Evolutionary conservation across 352 stramenopile genomes (phyloP).

Genomic region (Phytopythium boreale): DNA sequence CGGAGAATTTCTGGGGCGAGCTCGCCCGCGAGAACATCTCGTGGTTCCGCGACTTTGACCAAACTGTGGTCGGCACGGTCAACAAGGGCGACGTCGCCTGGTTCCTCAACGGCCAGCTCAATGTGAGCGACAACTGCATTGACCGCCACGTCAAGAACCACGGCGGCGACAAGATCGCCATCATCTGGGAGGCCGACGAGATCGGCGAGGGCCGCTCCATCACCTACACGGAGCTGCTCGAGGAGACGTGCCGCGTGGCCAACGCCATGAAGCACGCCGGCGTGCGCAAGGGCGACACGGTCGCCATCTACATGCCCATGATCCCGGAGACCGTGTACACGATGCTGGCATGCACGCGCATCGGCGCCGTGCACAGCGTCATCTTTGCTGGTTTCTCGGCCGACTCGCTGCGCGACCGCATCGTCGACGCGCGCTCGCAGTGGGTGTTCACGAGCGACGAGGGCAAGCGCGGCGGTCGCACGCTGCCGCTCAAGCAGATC

Average conservation of each 20-base stretch:
- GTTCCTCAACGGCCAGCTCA: slow-evolving; percentile 95
- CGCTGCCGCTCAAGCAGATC: slow-evolving; percentile 93
- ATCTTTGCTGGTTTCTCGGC: slow-evolving; percentile 95
- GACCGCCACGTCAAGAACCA: slow-evolving; percentile 90
- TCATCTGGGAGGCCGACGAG: slow-evolving; percentile 98
- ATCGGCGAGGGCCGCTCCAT: slow-evolving; percentile 76
- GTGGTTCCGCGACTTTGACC: slow-evolving; percentile 76
- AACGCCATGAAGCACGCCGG: slow-evolving; percentile 94
- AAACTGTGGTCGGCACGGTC: slow-evolving; percentile 84
- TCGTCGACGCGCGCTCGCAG: slow-evolving; percentile 79
- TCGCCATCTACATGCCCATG: slow-evolving; percentile 99
- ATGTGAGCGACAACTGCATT: slow-evolving; percentile 94
- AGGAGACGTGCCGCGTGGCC: slow-evolving; percentile 87
- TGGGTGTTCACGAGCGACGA: slow-evolving; percentile 94
- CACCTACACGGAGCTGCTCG: slow-evolving; percentile 45
- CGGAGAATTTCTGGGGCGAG: slow-evolving; percentile 76
- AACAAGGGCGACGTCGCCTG: slow-evolving; percentile 91
- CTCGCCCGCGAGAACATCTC: slow-evolving; percentile 83
- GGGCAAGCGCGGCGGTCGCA: slow-evolving; percentile 89
- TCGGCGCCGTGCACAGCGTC: slow-evolving; percentile 96
- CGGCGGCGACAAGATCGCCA: slow-evolving; percentile 61
- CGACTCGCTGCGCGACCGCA: slow-evolving; percentile 92
- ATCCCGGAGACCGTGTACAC: slow-evolving; percentile 94
- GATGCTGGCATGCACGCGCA: slow-evolving; percentile 97
- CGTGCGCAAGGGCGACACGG: slow-evolving; percentile 91